These are phyloP conservation scores for Tricholoma terreum DNA, from an alignment of 768 basidiomycete species.

Conservation along the genomic window DNA sequence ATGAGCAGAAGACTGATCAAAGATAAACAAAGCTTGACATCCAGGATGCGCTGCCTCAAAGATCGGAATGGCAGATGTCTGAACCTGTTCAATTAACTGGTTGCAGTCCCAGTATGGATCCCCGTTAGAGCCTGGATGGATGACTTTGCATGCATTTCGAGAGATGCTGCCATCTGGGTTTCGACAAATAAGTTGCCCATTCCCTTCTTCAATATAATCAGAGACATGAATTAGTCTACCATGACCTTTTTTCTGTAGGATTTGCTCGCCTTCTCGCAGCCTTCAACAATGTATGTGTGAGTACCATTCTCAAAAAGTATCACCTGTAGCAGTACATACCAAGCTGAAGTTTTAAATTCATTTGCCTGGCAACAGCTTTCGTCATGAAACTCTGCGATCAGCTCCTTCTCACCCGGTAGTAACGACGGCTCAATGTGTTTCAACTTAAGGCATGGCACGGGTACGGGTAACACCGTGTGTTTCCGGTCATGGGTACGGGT, in stretches of 20 bases:
- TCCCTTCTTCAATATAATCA: conserved; percentile 28
- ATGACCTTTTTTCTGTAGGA: conserved; percentile 22
- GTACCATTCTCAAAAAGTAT: neutral
- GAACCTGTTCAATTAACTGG: conserved; percentile 27
- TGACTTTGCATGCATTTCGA: conserved; percentile 27
- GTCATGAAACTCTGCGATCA: neutral
- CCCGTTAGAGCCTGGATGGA: conserved; percentile 26
- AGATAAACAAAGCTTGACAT: conserved; percentile 12
- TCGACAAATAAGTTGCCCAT: conserved; percentile 19
- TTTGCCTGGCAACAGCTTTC: neutral
- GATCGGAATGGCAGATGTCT: conserved; percentile 23
- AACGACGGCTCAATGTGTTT: neutral
- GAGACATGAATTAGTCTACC: conserved; percentile 34
- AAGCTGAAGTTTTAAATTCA: neutral
- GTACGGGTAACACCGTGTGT: no score
- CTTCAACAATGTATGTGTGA: neutral
- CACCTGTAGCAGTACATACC: neutral
- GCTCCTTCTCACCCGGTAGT: neutral
- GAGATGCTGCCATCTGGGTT: conserved; percentile 15
- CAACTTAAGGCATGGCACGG: no score
- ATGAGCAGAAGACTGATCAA: conserved; percentile 27
- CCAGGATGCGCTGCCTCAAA: conserved; percentile 26
- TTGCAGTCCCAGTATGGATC: conserved; percentile 32
- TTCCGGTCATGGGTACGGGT: no score
- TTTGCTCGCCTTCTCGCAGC: neutral